These are phyloP conservation scores for Abrus pulchellus DNA, from an alignment of 306 rosid genomes.

Conservation along the genomic window DNA sequence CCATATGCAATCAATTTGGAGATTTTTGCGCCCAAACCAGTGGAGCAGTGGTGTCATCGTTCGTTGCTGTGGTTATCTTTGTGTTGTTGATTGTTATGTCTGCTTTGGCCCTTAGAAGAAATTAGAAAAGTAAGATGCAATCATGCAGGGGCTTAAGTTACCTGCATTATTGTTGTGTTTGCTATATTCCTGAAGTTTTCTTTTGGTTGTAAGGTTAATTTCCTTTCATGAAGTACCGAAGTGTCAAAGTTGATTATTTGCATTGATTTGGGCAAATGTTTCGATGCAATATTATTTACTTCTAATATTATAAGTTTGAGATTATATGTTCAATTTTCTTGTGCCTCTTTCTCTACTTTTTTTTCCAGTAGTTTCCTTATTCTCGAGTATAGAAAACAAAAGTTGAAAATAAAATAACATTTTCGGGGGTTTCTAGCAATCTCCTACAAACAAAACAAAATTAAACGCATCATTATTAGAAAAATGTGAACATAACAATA, in stretches of 20 bases:
- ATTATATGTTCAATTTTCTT: not conserved
- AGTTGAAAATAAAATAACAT: too few relatives aligned
- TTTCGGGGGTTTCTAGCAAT: not conserved
- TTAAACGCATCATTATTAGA: not conserved
- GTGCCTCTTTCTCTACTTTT: not conserved
- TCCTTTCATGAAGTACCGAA: not conserved
- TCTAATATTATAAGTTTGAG: not conserved
- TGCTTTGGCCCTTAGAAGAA: slow-evolving; percentile 63
- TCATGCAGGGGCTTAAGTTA: slow-evolving; percentile 34
- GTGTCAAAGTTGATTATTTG: slow-evolving; percentile 17
- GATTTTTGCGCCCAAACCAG: slow-evolving; percentile 77
- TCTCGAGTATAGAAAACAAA: not conserved
- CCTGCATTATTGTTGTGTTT: slow-evolving; percentile 28
- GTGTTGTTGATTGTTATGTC: slow-evolving; percentile 68
- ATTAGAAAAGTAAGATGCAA: slow-evolving; percentile 14
- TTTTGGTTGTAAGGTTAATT: slow-evolving; percentile 3
- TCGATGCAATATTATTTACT: not conserved
- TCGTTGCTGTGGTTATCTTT: slow-evolving; percentile 62
- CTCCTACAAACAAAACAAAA: not conserved
- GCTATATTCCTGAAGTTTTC: not conserved
- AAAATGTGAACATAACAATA: too few relatives aligned
- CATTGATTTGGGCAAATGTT: slow-evolving; percentile 12
- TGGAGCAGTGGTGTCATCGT: slow-evolving; percentile 77
- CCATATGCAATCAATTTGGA: slow-evolving; percentile 82
- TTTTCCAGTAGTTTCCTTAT: not conserved